Percentiles rank a stretch among this genome's conserved stretches.
Conservation (phyloP, 352 stramenopile genomes). For the Phytopythium boreale region DNA sequence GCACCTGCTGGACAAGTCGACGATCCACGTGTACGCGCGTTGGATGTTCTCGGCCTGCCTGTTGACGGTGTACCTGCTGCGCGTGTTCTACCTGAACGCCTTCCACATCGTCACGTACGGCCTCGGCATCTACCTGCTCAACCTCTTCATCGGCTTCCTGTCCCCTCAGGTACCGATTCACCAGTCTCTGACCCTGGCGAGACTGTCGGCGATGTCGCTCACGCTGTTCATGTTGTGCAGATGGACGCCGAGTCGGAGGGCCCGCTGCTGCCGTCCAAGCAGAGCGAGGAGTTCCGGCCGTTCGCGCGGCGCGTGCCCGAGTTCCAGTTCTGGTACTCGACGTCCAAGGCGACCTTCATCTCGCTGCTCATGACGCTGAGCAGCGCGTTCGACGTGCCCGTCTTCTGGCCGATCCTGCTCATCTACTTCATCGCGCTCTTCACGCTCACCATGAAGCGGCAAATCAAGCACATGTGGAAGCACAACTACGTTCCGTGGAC, state of each 20-base stretch:
- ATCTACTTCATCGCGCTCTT: slow-evolving; percentile 99
- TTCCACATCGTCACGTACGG: slow-evolving; percentile 99
- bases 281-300: slow-evolving; percentile 90
- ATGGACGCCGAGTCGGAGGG: slow-evolving; percentile 88
- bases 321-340: slow-evolving; percentile 99
- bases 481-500: slow-evolving; percentile 98
- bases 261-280: slow-evolving; percentile 87
- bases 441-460: slow-evolving; percentile 98
- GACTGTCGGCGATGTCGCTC: too few relatives aligned
- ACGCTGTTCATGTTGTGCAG: slow-evolving; percentile 15
- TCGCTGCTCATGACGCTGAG: slow-evolving; percentile 98
- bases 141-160: slow-evolving; percentile 99
- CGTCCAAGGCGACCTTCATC: slow-evolving; percentile 87
- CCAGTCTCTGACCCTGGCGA: too few relatives aligned
- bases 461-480: slow-evolving; percentile 99
- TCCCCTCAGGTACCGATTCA: slow-evolving; percentile 98
- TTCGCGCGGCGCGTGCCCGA: slow-evolving; percentile 94
- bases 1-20: slow-evolving; percentile 97
- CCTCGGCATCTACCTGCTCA: slow-evolving; percentile 98
- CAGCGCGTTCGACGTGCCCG: slow-evolving; percentile 97
- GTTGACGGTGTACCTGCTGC: slow-evolving; percentile 91
- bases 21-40: slow-evolving; percentile 92
- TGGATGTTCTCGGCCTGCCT: slow-evolving; percentile 90
- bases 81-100: slow-evolving; percentile 90
- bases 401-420: slow-evolving; percentile 99